These are phyloP conservation scores for Sarocladiaceae sp. DNA, from an alignment of 2,329 filamentous ascomycete genomes.

Conservation along the genomic window DNA sequence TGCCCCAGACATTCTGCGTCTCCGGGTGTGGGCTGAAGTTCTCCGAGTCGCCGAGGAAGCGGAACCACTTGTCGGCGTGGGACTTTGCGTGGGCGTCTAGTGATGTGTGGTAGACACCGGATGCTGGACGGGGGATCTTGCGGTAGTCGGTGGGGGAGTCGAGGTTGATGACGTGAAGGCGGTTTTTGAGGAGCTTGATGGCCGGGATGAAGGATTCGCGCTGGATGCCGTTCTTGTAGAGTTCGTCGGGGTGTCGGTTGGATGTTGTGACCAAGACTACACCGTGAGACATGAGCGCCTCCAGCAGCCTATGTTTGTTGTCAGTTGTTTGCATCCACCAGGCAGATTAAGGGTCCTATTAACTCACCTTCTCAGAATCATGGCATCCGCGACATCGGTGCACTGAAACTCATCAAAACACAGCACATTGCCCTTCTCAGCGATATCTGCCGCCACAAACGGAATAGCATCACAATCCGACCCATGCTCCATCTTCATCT, in stretches of 20 bases:
- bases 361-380: constrained; percentile 77
- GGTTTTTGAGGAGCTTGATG: constrained; percentile 83
- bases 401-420: constrained; percentile 99
- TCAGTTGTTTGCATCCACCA: too few species aligned
- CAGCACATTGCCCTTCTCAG: constrained; percentile 75
- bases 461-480: constrained; percentile 87
- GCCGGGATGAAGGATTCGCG: constrained; percentile 92
- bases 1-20: constrained; percentile 84
- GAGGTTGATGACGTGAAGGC: constrained; percentile 86
- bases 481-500: constrained; percentile 83
- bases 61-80: constrained; percentile 94
- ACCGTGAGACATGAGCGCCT: constrained; percentile 92
- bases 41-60: constrained; percentile 82
- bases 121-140: constrained; percentile 89
- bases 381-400: constrained; percentile 96
- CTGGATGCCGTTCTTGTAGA: constrained; percentile 98
- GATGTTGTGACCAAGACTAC: constrained; percentile 94
- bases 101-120: constrained; percentile 89
- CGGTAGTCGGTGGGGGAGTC: constrained; percentile 96
- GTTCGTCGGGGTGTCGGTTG: constrained; percentile 91
- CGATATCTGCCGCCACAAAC: constrained; percentile 92
- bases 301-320: constrained; percentile 61
- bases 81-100: constrained; percentile 71
- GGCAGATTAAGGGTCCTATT: not conserved
- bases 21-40: constrained; percentile 71